A percentile compares a stretch with the other conserved stretches of the same genome.
Conservation (phyloP, 2,329 filamentous ascomycete genomes). For the Fusarium sp. region DNA sequence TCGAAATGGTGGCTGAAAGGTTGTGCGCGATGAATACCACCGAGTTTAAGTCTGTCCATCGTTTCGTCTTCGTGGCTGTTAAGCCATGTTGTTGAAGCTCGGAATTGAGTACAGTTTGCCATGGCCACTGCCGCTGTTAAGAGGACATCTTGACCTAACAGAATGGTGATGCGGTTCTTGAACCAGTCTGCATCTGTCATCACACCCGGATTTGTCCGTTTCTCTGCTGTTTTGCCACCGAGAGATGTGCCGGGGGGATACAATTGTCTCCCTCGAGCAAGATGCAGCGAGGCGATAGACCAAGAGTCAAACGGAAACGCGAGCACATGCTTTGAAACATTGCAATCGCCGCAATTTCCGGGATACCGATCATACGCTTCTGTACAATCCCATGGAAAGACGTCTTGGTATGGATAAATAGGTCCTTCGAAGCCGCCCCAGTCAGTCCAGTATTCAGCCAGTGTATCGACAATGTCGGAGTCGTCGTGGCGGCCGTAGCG, state of each 20-base stretch:
- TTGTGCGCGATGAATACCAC: constrained; percentile 59
- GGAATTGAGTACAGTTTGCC: constrained; percentile 47
- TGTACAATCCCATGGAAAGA: constrained; percentile 63
- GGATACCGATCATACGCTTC: constrained; percentile 57
- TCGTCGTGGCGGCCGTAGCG: constrained; percentile 55
- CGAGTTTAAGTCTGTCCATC: constrained; percentile 53
- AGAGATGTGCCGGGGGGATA: constrained; percentile 45
- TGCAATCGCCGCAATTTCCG: constrained; percentile 55
- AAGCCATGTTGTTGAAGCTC: constrained; percentile 52
- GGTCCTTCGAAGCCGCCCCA: constrained; percentile 56
- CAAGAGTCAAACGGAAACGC: constrained; percentile 60
- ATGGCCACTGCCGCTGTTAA: constrained; percentile 52
- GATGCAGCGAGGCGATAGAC: constrained; percentile 56
- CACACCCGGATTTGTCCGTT: constrained; percentile 1
- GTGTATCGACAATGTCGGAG: constrained; percentile 57
- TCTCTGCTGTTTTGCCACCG: background rate
- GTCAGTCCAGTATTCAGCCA: constrained; percentile 61
- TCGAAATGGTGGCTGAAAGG: constrained; percentile 57
- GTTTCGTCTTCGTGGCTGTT: constrained; percentile 39
- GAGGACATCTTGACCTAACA: constrained; percentile 52
- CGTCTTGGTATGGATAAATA: constrained; percentile 56
- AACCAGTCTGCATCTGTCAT: constrained; percentile 51
- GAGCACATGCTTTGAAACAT: constrained; percentile 58
- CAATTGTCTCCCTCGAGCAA: constrained; percentile 50
- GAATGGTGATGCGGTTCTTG: constrained; percentile 51